These are phyloP conservation scores for Clavispora vitiphila DNA, from an alignment of 805 yeast genomes.

Conservation along the genomic window DNA sequence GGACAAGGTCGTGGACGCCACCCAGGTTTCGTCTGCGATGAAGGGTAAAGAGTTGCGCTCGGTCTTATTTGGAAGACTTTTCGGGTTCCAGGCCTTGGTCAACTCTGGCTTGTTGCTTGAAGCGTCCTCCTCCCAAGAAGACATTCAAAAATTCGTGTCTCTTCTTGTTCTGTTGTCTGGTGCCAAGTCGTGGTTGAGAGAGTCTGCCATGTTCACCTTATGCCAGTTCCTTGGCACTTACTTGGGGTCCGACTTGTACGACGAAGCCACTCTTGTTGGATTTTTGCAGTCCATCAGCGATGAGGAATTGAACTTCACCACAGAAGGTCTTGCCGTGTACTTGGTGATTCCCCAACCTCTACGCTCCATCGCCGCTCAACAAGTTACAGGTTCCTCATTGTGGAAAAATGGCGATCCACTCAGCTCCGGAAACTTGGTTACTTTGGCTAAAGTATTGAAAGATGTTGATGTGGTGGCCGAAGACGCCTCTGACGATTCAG, in stretches of 20 bases:
- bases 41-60: slow-evolving; percentile 85
- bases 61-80: slow-evolving; percentile 72
- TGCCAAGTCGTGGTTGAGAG: slow-evolving; percentile 79
- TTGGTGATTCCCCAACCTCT: slow-evolving; percentile 42
- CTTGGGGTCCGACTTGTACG: slow-evolving; percentile 8
- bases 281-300: slow-evolving; percentile 45
- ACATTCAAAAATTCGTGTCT: slow-evolving; percentile 39
- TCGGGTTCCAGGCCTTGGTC: slow-evolving; percentile 74
- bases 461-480: slow-evolving; percentile 44
- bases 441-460: slow-evolving; percentile 58
- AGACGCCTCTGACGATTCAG: slow-evolving; percentile 28
- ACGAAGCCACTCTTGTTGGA: slow-evolving; percentile 17
- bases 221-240: slow-evolving; percentile 39
- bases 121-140: slow-evolving; percentile 10
- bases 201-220: slow-evolving; percentile 70
- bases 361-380: slow-evolving; percentile 16
- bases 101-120: slow-evolving; percentile 35
- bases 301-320: slow-evolving; percentile 54
- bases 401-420: slow-evolving; percentile 80
- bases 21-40: slow-evolving; percentile 28
- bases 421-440: slow-evolving; percentile 58
- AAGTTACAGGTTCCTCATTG: slow-evolving; percentile 11
- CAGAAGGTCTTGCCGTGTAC: slow-evolving; percentile 78
- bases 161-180: slow-evolving; percentile 53
- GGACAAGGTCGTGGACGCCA: slow-evolving; percentile 37